Conservation (phyloP, 768 basidiomycete species). For the Fomitopsis pulvina region DNA sequence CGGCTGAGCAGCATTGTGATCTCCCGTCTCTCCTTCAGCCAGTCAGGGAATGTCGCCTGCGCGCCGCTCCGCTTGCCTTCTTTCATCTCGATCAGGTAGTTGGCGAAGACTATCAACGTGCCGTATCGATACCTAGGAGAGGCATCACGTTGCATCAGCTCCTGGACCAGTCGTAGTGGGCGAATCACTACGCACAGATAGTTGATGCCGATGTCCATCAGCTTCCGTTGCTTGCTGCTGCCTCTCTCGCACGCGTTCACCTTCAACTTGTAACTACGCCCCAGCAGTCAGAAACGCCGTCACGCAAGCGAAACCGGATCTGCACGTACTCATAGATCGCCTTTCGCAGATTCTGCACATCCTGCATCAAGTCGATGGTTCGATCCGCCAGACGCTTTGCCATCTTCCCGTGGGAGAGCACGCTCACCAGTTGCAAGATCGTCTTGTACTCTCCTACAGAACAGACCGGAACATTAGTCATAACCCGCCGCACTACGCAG, state of each 20-base stretch:
- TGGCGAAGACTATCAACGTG: conserved; percentile 88
- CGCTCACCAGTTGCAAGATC: conserved; percentile 88
- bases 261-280: conserved; percentile 88
- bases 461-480: no score
- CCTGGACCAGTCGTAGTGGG: conserved; percentile 5
- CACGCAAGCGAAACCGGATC: neutral
- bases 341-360: conserved; percentile 94
- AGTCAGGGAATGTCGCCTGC: conserved; percentile 62
- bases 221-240: conserved; percentile 66
- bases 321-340: conserved; percentile 90
- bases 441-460: conserved; percentile 89
- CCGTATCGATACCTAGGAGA: conserved; percentile 74
- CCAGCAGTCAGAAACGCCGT: neutral
- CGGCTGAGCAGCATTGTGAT: conserved; percentile 69
- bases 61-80: conserved; percentile 32
- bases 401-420: conserved; percentile 85
- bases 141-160: neutral
- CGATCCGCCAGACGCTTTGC: conserved; percentile 88
- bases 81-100: conserved; percentile 78
- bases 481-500: neutral
- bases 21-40: conserved; percentile 81
- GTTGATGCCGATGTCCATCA: conserved; percentile 76
- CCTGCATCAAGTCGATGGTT: conserved; percentile 89
- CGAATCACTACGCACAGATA: conserved; percentile 46
- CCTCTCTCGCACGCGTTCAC: conserved; percentile 77